Evolutionary conservation across 2,329 filamentous ascomycete genomes (phyloP), one percentile per base, ranked within the genome.

Genomic region (Grosmannia huntii): DNA sequence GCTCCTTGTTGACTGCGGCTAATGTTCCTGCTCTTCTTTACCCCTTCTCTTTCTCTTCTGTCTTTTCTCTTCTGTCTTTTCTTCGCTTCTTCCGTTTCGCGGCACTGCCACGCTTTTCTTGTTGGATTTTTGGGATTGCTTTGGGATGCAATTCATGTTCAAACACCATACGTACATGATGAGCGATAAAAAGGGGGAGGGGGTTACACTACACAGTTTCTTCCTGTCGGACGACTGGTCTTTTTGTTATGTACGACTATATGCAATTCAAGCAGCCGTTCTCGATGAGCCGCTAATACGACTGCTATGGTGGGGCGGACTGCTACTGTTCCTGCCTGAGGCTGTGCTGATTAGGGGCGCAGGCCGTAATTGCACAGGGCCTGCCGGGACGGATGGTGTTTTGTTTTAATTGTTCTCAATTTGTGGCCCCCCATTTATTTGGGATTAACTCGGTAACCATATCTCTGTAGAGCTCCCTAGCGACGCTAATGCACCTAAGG

Each of bases 131-230:
- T 54, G 28, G 52, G 44, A 41, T 54, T 54, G 52, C 52, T 9
- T 12, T 23, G 52, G 52, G 52, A 33, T 54, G 52, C 36, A 54
- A 27, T 54, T 44, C 52, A 54, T 54, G 52, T 54, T 27, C 52
- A 54, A 19, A 54, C 52, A 54, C 14, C 41, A 19, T 44, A 52
- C 23, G 51, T 38, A 38, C 51, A 53, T 53, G 33, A 53, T 25
- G 25, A 58, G 19, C 38, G 38, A 21, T 21, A 16, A 58, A 58
- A 58, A 38, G 16, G 31, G 46, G 25, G 55, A 19, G 31, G 46
- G 25, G 55, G 21, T 44, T 41, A 23, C 33, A 25, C 19, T 19
- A 54, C 38, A 21, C 9, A 53, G 28, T n/a, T 33, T 33, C 19
- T 53, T 36, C 19, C 50, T 33, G 48, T 23, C 5, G 23, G 48